phyloP scores from a whole-genome alignment of 1,284 basidiomycete genomes.

The Cryptococcus sp. region DNA sequence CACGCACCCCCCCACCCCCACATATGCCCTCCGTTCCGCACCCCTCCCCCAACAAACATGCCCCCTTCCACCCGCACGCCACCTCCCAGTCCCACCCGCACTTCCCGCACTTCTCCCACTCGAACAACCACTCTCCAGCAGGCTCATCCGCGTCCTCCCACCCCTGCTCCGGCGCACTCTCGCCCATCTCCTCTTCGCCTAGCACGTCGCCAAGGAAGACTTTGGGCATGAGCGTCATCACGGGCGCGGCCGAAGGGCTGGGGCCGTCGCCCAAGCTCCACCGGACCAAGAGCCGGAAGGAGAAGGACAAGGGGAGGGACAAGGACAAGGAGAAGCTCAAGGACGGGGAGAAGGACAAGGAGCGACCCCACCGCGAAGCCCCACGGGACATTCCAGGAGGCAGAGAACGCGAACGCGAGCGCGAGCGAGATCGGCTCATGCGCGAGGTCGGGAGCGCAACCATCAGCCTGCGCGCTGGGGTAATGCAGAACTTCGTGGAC shows the following conservation, averaged over 20 bases:
- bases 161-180: not conserved
- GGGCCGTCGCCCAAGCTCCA: constrained; percentile 3
- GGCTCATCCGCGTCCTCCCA: not conserved
- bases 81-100: constrained; percentile 7
- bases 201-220: constrained; percentile 13
- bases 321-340: not conserved
- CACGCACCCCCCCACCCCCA: not conserved
- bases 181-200: constrained; percentile 8
- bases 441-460: constrained; percentile 34
- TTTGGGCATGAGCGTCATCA: not conserved
- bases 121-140: not conserved
- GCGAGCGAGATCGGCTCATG: constrained; percentile 7
- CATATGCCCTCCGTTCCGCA: constrained; percentile 5
- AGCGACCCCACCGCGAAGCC: not conserved
- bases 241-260: not conserved
- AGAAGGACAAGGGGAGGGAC: constrained; percentile 14
- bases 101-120: constrained; percentile 7
- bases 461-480: constrained; percentile 27
- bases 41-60: constrained; percentile 9
- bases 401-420: no score
- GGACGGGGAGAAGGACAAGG: not conserved
- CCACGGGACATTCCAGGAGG: not conserved
- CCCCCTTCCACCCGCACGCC: constrained; percentile 8
- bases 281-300: constrained; percentile 8
- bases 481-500: constrained; percentile 10